Base-by-base conservation (phyloP, 495 filamentous ascomycete genomes). In the Cercophora sp. region DNA sequence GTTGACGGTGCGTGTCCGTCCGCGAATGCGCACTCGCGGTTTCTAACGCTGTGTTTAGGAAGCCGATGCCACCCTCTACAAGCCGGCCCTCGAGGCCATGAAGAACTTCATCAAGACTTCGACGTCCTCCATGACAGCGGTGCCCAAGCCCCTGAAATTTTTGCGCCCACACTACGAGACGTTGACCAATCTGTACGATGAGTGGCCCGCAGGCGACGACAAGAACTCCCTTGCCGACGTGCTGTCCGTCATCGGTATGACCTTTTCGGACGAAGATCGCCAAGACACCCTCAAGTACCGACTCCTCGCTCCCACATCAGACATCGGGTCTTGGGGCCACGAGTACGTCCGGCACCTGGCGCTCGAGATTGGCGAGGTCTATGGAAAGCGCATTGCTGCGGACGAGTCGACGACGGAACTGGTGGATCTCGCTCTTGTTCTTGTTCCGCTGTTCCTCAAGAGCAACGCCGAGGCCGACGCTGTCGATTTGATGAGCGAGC, bases 381-480 rank as follows among this genome's bases (percentile, higher is more conserved):
- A 92, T 67, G 85, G 80, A 58, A 87, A 87, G 64, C 83, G 91
- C 54, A 57, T 79, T 43, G 66, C 74, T 29, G 66, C 67, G 11
- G 84, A 86, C 39, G 75, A 86, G 64, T 61, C 78, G 11, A 74
- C 73, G 24, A 74, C 85, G 52, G 93, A 96, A 61, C 73, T 99
- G 32, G 79, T 87, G 29, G 82, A 94, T 58, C 82, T 99, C 44
- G 86, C 89, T 8, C 68, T 89, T 49, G 77, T 84, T 15, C 81
- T 99, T 31, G 90, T 99, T 11, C 92, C 93, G 1, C 88, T 96
- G 59, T 97, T 97, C 72, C 76, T 99, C 41, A 89, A 89, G 73
- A 93, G 92, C 73, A 97, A 97, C 60, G 93, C 93, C 48, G 93
- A 99, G 73, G 94, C 91, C 10, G 93, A 99, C 70, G 94, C 93